phyloP scores from a whole-genome alignment of 2,329 filamentous ascomycete genomes.

The Penicillium crustosum region DNA sequence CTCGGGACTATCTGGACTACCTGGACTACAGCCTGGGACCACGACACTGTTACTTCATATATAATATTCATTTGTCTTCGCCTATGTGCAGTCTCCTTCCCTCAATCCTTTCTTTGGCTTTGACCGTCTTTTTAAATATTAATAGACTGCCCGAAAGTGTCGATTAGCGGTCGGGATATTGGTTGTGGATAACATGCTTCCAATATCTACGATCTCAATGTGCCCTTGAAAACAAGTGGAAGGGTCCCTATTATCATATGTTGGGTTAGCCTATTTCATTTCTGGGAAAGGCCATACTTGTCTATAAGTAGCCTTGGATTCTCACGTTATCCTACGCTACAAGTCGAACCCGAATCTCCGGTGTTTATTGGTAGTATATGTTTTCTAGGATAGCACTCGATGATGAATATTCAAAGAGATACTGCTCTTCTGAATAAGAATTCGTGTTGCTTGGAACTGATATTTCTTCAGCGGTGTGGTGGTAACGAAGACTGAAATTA shows the following conservation, averaged over 20 bases:
- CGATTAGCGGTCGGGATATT: neutral
- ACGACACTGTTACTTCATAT: neutral
- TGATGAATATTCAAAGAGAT: neutral
- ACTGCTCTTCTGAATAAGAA: neutral
- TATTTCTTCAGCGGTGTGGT: neutral
- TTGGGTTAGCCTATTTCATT: neutral
- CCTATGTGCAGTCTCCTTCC: neutral
- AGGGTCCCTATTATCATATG: neutral
- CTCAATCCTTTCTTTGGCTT: no score
- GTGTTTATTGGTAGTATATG: neutral
- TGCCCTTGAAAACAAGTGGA: neutral
- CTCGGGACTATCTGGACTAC: neutral
- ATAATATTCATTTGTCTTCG: neutral
- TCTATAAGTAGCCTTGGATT: no score
- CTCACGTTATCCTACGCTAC: neutral
- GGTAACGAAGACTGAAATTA: neutral
- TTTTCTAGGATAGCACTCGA: neutral
- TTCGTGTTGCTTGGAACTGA: rapidly evolving
- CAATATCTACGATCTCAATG: neutral
- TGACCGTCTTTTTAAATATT: rapidly evolving
- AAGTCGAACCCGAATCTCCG: neutral
- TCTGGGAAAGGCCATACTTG: no score
- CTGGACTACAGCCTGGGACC: neutral
- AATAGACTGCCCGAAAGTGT: neutral
- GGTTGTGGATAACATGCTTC: neutral